These are phyloP conservation scores for Cladobotryum protrusum DNA, from an alignment of 2,329 filamentous ascomycete species.

Conservation along the genomic window DNA sequence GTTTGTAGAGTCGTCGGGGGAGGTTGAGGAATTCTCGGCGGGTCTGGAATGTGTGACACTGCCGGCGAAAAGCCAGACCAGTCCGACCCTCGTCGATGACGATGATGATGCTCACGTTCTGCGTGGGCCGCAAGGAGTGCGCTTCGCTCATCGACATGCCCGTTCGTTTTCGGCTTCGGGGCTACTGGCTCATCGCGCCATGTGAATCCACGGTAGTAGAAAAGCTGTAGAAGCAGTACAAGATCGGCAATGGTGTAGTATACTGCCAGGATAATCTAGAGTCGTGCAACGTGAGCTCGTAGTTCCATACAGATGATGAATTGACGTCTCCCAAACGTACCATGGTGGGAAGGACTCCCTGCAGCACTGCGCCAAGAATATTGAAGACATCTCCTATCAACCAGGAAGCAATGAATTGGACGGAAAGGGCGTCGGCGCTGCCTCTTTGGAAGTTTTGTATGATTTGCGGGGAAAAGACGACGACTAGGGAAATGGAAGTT, in stretches of 20 bases:
- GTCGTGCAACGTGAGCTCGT: neutral
- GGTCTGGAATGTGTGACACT: conserved; percentile 62
- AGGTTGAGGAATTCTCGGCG: conserved; percentile 37
- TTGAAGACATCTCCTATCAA: conserved; percentile 93
- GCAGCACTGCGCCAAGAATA: conserved; percentile 83
- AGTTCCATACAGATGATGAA: neutral
- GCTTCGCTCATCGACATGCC: conserved; percentile 47
- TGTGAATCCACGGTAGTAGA: conserved; percentile 89
- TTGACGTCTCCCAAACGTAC: conserved; percentile 28
- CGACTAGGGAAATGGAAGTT: conserved; percentile 46
- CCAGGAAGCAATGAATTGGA: conserved; percentile 92
- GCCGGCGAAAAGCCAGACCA: conserved; percentile 70
- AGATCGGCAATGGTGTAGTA: conserved; percentile 92
- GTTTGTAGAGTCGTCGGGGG: conserved; percentile 49
- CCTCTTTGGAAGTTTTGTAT: conserved; percentile 84
- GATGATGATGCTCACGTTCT: conserved; percentile 35
- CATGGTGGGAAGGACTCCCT: conserved; percentile 92
- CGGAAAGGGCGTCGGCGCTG: conserved; percentile 80
- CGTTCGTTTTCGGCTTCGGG: conserved; percentile 34
- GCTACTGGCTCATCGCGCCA: conserved; percentile 49
- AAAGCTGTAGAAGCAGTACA: conserved; percentile 81
- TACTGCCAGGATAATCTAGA: conserved; percentile 75
- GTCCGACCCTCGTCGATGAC: conserved; percentile 45
- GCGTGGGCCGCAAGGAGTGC: conserved; percentile 41
- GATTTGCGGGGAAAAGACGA: conserved; percentile 96